phyloP scores from a whole-genome alignment of 1,284 basidiomycete species.

The Ceratorhiza oryzae-sativae region DNA sequence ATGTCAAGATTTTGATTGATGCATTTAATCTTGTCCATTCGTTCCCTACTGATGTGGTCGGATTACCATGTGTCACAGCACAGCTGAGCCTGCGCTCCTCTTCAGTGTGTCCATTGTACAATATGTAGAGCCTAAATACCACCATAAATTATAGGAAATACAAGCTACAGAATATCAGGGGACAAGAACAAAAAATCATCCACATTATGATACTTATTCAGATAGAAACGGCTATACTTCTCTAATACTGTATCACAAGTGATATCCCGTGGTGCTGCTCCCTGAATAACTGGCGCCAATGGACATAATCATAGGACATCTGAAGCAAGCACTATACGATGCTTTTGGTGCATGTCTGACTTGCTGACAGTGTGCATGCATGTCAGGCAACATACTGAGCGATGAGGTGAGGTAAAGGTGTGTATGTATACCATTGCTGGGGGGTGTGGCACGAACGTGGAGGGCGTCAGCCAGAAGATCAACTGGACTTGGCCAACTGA shows the following conservation, averaged over 20 bases:
- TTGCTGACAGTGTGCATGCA: not conserved
- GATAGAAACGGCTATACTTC: not conserved
- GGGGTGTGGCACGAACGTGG: not conserved
- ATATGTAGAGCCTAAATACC: slow-evolving; percentile 1
- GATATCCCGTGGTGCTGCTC: not conserved
- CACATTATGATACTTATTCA: slow-evolving; percentile 18
- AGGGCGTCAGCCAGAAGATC: slow-evolving; percentile 5
- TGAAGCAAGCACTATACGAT: slow-evolving; percentile 4
- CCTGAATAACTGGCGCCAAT: slow-evolving; percentile 5
- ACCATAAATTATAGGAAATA: slow-evolving; percentile 48
- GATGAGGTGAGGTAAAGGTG: not conserved
- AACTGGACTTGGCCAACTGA: not conserved
- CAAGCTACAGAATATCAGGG: slow-evolving; percentile 72
- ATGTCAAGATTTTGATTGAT: too few species aligned
- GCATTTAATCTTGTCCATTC: too few species aligned
- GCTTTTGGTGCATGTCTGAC: not conserved
- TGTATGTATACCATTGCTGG: not conserved
- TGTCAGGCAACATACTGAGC: not conserved
- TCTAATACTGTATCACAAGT: not conserved
- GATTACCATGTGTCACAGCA: too few species aligned
- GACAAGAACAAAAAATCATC: slow-evolving; percentile 17
- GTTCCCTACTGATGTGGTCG: too few species aligned
- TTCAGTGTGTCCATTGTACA: not conserved
- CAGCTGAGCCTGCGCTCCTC: too few species aligned
- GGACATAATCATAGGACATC: not conserved